A percentile compares a stretch with the other conserved stretches of the same genome.
These are phyloP conservation scores for Pseudogymnoascus sp. DNA, from an alignment of 2,329 filamentous ascomycete species.

Conservation along the genomic window DNA sequence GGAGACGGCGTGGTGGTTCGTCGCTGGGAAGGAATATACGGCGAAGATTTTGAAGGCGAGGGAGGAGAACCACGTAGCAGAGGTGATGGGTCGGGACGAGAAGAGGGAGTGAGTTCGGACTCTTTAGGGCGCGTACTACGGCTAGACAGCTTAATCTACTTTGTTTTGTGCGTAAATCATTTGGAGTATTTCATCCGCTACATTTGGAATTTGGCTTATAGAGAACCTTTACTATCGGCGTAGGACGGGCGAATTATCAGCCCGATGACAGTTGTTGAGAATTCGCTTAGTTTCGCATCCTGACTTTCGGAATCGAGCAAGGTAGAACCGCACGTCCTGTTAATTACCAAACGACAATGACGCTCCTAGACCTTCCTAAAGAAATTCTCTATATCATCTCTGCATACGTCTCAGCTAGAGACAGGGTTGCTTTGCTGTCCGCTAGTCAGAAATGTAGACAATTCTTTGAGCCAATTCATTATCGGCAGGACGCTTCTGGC, in stretches of 20 bases:
- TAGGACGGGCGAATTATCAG: background rate
- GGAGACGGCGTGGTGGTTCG: conserved; percentile 38
- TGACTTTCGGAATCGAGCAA: background rate
- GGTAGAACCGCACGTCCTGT: background rate
- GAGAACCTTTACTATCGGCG: background rate
- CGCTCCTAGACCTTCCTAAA: background rate
- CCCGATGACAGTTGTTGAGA: background rate
- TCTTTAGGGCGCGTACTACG: background rate
- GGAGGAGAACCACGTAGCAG: conserved; percentile 23
- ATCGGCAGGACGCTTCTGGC: background rate
- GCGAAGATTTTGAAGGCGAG: conserved; percentile 34
- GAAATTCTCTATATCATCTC: background rate
- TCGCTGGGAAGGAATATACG: conserved; percentile 36
- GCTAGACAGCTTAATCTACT: background rate
- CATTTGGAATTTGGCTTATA: background rate
- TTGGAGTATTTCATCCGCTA: background rate
- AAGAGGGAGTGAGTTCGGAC: background rate
- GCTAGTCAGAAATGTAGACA: background rate
- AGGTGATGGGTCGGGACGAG: background rate
- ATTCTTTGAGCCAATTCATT: background rate
- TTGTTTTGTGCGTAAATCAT: background rate
- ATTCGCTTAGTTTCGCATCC: background rate
- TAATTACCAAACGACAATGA: background rate
- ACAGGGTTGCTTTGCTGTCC: background rate
- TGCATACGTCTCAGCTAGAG: background rate